These are phyloP conservation scores for Ilyonectria robusta DNA, from an alignment of 2,329 filamentous ascomycete species.

Conservation along the genomic window DNA sequence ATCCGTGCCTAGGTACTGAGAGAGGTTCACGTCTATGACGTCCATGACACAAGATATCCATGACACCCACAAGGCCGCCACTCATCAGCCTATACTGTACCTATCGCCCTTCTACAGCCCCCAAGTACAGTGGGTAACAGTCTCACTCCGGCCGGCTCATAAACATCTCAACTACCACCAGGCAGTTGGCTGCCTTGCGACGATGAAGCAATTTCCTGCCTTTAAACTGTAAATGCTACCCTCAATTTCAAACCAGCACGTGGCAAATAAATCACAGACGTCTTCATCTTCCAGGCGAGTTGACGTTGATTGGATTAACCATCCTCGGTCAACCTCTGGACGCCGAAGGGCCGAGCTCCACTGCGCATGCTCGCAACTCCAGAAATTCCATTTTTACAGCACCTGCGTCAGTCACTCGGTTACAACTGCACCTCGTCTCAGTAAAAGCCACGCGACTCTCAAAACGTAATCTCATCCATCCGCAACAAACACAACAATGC, in stretches of 20 bases:
- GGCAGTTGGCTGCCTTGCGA: background rate
- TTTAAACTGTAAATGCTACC: background rate
- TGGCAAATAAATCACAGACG: background rate
- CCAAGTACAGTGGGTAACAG: background rate
- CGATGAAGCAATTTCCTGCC: background rate
- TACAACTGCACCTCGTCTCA: background rate
- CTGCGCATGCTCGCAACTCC: conserved; percentile 1
- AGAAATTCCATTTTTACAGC: conserved; percentile 1
- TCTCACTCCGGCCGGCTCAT: background rate
- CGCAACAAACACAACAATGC: conserved; percentile 36
- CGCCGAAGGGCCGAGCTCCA: conserved; percentile 30
- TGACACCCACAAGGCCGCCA: background rate
- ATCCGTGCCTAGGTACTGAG: too few relatives aligned
- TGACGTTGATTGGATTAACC: conserved; percentile 11
- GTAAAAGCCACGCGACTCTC: background rate
- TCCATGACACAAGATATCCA: too few relatives aligned
- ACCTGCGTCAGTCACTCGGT: background rate
- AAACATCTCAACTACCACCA: background rate
- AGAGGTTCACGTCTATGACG: too few relatives aligned
- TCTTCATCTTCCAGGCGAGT: background rate
- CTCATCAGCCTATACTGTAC: background rate
- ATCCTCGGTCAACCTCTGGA: conserved; percentile 18
- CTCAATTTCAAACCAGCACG: too few relatives aligned
- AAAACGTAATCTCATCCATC: background rate
- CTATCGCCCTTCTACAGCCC: background rate